Evolutionary conservation across 73 alveolate genomes (phyloP).

Genomic region (Tetrahymena malaccensis): DNA sequence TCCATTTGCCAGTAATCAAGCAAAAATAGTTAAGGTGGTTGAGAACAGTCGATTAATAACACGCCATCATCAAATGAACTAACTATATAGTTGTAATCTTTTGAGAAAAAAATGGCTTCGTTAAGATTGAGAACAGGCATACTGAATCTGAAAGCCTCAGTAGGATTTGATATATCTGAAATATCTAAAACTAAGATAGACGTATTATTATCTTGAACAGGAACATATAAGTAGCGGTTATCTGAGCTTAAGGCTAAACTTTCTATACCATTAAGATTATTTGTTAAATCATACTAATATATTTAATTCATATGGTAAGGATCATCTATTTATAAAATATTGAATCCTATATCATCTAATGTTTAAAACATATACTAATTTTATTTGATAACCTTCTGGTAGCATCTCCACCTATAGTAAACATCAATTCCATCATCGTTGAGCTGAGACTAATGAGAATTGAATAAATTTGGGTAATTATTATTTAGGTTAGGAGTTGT

Average conservation of each 20-base stretch:
- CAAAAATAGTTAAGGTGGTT: not conserved
- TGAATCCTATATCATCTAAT: not conserved
- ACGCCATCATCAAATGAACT: not conserved
- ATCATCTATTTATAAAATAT: not conserved
- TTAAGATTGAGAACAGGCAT: not conserved
- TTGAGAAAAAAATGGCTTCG: not conserved
- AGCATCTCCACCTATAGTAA: not conserved
- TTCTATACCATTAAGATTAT: not conserved
- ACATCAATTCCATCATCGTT: not conserved
- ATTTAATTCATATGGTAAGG: not conserved
- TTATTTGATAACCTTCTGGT: not conserved
- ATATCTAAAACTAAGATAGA: not conserved
- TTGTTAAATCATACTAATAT: not conserved
- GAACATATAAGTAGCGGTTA: not conserved
- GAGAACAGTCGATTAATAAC: not conserved
- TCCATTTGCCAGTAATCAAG: not conserved
- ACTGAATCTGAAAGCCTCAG: not conserved
- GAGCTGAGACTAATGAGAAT: not conserved
- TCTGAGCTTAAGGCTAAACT: not conserved
- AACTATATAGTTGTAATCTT: not conserved
- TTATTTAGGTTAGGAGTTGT: not conserved
- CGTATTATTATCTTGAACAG: not conserved
- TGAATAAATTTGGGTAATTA: not conserved
- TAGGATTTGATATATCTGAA: not conserved
- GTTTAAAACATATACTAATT: not conserved